A percentile compares a stretch with the other conserved stretches of the same genome.
Conservation (phyloP, 192 early-diverging fungal species). For the Kappamyces sp. region DNA sequence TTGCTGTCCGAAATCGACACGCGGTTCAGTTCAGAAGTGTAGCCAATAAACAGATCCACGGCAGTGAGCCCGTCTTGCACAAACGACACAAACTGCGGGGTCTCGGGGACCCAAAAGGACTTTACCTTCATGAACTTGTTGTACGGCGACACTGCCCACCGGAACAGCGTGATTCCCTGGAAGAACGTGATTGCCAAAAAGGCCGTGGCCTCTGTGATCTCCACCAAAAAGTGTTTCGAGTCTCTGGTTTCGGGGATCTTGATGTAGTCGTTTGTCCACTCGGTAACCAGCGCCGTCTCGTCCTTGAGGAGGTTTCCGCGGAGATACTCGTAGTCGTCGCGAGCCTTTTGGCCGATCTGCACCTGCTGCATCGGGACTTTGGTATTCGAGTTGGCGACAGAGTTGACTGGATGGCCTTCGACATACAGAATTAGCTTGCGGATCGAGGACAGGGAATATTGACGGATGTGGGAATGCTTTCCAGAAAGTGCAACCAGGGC, state of each 20-base stretch:
- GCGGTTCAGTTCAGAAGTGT: slow-evolving; percentile 48
- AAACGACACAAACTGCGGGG: slow-evolving; percentile 48
- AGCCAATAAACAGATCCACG: slow-evolving; percentile 49
- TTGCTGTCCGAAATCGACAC: slow-evolving; percentile 42
- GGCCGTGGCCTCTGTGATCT: slow-evolving; percentile 47
- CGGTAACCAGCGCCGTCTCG: slow-evolving; percentile 35
- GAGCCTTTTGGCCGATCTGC: slow-evolving; percentile 14
- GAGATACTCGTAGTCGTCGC: slow-evolving; percentile 37
- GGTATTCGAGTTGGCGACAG: slow-evolving; percentile 34
- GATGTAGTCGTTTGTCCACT: slow-evolving; percentile 52
- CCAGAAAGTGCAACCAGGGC: slow-evolving; percentile 53
- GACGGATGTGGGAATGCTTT: slow-evolving; percentile 54
- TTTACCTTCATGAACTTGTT: slow-evolving; percentile 62
- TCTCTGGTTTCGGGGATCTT: slow-evolving; percentile 53
- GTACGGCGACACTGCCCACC: slow-evolving; percentile 63
- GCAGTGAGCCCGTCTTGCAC: slow-evolving; percentile 52
- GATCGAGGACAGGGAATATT: slow-evolving; percentile 49
- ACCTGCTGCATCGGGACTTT: slow-evolving; percentile 17
- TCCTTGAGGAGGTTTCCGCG: slow-evolving; percentile 30
- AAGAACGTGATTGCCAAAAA: slow-evolving; percentile 46
- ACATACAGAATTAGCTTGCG: slow-evolving; percentile 50
- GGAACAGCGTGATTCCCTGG: slow-evolving; percentile 50
- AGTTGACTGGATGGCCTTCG: slow-evolving; percentile 26
- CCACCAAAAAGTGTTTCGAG: slow-evolving; percentile 44
- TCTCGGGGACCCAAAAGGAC: slow-evolving; percentile 59